phyloP scores from a whole-genome alignment of 345 rosid genomes.

The Psidium guajava region DNA sequence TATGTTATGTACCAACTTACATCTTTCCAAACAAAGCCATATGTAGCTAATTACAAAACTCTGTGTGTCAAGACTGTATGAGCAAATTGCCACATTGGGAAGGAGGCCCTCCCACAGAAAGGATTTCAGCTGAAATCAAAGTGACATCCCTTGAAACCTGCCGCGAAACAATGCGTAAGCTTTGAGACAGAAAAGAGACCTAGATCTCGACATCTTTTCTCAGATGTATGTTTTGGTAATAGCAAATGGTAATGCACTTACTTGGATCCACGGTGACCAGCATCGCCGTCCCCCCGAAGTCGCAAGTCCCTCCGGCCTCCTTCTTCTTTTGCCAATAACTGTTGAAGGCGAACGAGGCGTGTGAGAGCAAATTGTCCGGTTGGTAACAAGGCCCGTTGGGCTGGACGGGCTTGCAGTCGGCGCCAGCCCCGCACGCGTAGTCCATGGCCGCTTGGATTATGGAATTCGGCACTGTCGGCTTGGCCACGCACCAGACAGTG shows the following conservation, averaged over 20 bases:
- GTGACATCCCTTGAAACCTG: conserved; percentile 2
- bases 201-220: background rate
- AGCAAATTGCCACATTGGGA: background rate
- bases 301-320: conserved; percentile 5
- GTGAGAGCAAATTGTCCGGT: background rate
- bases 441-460: conserved; percentile 4
- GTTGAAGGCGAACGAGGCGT: conserved; percentile 7
- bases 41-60: background rate
- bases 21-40: background rate
- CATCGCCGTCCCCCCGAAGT: conserved; percentile 8
- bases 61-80: background rate
- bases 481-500: conserved; percentile 9
- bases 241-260: background rate
- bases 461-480: conserved; percentile 5
- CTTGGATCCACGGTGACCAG: conserved; percentile 8
- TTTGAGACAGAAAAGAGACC: background rate
- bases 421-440: conserved; percentile 6
- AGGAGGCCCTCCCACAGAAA: background rate
- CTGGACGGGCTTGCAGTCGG: conserved; percentile 2
- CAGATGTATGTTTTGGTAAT: no score
- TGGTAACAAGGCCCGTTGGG: conserved; percentile 1
- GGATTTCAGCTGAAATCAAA: background rate
- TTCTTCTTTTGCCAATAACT: conserved; percentile 4
- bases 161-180: background rate
- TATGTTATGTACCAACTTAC: background rate